Evolutionary conservation across 2,329 filamentous ascomycete genomes (phyloP).

Genomic region (Colletotrichum shisoi): DNA sequence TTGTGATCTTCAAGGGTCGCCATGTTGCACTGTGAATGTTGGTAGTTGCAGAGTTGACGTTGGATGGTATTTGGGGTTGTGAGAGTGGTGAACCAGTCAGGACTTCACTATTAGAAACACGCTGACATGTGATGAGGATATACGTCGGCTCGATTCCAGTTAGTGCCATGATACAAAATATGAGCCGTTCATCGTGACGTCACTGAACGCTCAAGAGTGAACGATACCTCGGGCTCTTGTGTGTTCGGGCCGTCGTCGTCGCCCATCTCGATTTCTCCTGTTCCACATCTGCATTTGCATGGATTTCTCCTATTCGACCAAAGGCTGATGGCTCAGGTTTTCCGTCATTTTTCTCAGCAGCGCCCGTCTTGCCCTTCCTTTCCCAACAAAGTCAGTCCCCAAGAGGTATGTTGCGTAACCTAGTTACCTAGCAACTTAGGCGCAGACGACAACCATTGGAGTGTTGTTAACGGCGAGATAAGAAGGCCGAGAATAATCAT

Average conservation of each 20-base stretch:
- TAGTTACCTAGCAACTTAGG: background rate
- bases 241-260: background rate
- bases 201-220: constrained; percentile 5
- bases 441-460: background rate
- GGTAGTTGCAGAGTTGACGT: background rate
- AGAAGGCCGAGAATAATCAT: background rate
- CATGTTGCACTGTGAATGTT: background rate
- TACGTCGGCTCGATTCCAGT: background rate
- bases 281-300: constrained; percentile 15
- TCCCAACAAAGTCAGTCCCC: background rate
- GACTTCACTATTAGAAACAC: background rate
- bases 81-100: background rate
- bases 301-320: background rate
- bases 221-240: background rate
- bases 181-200: constrained; percentile 33
- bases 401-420: background rate
- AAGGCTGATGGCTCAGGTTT: background rate
- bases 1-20: constrained; percentile 13
- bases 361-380: background rate
- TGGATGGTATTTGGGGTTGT: background rate
- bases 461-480: background rate
- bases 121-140: background rate
- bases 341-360: background rate
- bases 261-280: background rate
- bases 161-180: background rate